Conservation (phyloP, 306 rosid genomes). For the Herpetospermum pedunculosum region DNA sequence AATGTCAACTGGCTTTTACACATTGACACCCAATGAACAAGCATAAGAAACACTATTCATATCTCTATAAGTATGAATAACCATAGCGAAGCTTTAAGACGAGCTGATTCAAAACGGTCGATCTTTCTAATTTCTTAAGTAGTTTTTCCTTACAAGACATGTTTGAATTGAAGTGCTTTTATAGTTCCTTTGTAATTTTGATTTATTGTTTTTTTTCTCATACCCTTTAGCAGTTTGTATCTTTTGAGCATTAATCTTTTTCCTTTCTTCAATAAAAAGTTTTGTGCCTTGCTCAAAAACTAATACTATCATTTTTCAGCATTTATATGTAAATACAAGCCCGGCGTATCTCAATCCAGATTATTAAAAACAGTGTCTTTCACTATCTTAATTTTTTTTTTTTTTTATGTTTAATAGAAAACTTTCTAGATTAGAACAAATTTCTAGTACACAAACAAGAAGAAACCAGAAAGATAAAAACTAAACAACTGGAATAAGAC, state of each 20-base stretch:
- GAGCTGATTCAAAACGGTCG: too few relatives aligned
- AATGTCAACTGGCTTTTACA: neutral
- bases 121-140: too few relatives aligned
- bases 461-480: neutral
- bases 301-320: too few relatives aligned
- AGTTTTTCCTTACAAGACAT: too few relatives aligned
- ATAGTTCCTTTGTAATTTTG: neutral
- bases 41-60: neutral
- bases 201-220: too few relatives aligned
- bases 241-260: neutral
- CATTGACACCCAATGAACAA: neutral
- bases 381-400: neutral
- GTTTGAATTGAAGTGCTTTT: neutral
- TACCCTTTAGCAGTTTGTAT: neutral
- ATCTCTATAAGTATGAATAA: neutral
- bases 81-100: too few relatives aligned
- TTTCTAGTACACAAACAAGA: slow-evolving; percentile 1
- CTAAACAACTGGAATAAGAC: neutral
- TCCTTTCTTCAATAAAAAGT: neutral
- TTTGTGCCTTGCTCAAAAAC: too few relatives aligned
- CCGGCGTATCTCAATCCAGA: neutral
- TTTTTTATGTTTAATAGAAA: neutral
- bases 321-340: neutral
- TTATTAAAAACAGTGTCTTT: neutral
- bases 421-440: neutral